These are phyloP conservation scores for Candolleomyces eurysporus DNA, from an alignment of 768 basidiomycete species.

Conservation along the genomic window DNA sequence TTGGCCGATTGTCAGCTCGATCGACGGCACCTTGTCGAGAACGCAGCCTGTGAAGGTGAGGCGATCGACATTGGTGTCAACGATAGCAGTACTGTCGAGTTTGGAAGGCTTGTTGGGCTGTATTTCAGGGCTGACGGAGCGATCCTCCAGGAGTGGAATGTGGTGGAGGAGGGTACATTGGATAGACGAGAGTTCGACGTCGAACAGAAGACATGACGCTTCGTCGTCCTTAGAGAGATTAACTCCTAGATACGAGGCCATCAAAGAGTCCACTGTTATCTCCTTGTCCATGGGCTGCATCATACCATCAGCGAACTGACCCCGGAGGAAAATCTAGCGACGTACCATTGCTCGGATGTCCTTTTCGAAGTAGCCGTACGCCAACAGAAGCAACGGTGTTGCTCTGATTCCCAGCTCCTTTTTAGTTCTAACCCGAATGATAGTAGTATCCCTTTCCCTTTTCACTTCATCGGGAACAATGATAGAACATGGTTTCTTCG, in stretches of 20 bases:
- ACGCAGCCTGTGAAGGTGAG: conserved; percentile 22
- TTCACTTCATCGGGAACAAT: conserved; percentile 12
- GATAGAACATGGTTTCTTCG: conserved; percentile 2
- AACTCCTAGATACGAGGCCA: conserved; percentile 24
- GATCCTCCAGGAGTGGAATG: conserved; percentile 33
- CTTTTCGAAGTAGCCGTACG: conserved; percentile 41
- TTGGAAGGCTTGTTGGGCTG: conserved; percentile 16
- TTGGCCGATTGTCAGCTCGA: conserved; percentile 21
- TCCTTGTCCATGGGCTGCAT: conserved; percentile 34
- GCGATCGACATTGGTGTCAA: conserved; percentile 20
- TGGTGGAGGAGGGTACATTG: conserved; percentile 49
- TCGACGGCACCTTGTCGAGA: conserved; percentile 11
- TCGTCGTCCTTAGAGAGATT: conserved; percentile 17
- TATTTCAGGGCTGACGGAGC: conserved; percentile 19
- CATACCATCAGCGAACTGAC: background rate
- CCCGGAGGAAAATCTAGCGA: background rate
- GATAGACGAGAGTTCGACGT: conserved; percentile 39
- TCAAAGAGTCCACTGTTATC: conserved; percentile 39
- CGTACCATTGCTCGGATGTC: conserved; percentile 49
- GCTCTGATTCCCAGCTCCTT: conserved; percentile 40
- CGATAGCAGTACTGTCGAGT: conserved; percentile 29
- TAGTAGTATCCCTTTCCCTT: conserved; percentile 29
- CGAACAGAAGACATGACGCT: conserved; percentile 30
- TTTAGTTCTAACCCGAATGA: conserved; percentile 39
- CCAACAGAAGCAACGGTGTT: conserved; percentile 56